A percentile compares a stretch with the other conserved stretches of the same genome.
Conservation (phyloP, 177 flowering plant genomes). For the Vitis hybrid region DNA sequence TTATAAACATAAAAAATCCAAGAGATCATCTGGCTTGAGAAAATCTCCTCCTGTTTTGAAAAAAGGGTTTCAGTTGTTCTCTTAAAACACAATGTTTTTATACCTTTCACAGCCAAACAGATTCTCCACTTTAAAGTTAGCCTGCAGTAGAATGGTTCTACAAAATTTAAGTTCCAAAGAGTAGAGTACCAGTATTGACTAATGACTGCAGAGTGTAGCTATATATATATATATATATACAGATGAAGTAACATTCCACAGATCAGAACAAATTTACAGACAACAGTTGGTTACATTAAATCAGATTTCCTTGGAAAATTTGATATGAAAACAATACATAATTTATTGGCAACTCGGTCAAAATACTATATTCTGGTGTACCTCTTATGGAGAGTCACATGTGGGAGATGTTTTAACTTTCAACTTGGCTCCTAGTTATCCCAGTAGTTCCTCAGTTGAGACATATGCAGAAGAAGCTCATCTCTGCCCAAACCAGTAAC, state of each 20-base stretch:
- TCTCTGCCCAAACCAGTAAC: constrained; percentile 87
- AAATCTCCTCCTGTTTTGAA: too few relatives aligned
- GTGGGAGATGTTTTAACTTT: background rate
- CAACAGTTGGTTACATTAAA: background rate
- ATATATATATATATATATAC: too few relatives aligned
- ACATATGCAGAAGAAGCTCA: constrained; percentile 88
- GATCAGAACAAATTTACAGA: background rate
- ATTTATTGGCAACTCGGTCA: background rate
- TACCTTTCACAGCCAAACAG: too few relatives aligned
- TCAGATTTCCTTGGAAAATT: background rate
- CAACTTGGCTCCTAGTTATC: constrained; percentile 39
- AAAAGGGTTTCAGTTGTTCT: too few relatives aligned
- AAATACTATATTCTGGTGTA: constrained; percentile 1
- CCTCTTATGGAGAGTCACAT: constrained; percentile 7
- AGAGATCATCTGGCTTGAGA: too few relatives aligned
- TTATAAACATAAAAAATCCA: too few relatives aligned
- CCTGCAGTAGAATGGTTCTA: too few relatives aligned
- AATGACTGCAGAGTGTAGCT: too few relatives aligned
- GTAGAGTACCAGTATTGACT: too few relatives aligned
- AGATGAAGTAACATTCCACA: background rate
- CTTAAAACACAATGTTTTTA: too few relatives aligned
- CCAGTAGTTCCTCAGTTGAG: constrained; percentile 95
- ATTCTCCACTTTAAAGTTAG: too few relatives aligned
- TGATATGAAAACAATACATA: background rate
- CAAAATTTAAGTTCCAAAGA: too few relatives aligned